Base-by-base conservation (phyloP, 2,329 filamentous ascomycete species). In the Dactylellina leptospora region DNA sequence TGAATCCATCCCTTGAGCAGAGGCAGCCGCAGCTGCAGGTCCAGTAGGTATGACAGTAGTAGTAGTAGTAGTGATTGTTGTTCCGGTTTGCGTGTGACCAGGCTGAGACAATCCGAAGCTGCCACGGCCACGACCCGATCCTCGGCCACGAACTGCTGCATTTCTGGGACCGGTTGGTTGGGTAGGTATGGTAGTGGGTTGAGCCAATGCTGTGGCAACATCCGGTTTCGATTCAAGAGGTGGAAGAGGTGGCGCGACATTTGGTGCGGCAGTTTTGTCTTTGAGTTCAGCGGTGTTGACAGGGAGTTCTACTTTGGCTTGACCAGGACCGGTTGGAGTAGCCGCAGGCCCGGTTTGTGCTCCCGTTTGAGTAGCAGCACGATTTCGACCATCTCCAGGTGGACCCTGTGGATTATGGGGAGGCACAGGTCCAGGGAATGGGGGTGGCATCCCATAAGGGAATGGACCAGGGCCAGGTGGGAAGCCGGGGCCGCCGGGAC, bases 141-240 rank as follows among this genome's bases (percentile, higher is more conserved):
- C 69, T 44, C 61, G 51, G 13, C 61, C 69, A 18, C 69, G 42
- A 11, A 45, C 30, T 25, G 38, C 55, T 18, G 36, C 33, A 48
- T 73, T 66, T 53, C 61, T 55, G 28, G 54, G 61, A n/a, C 69
- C 60, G 13, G 54, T 66, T 20, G 69, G 60, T 25, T 73, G 69
- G 22, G 47, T 55, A 25, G 45, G 54, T 5, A 20, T 18, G 4
- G 16, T 18, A 2, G 69, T 53, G 3, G 69, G 69, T 22, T 64
- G 60, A 10, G 69, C 33, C 28, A 73, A 51, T 54, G 69, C 59
- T 4, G 69, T 66, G 23, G 69, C 53, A 33, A 66, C 54, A 23
- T 73, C 69, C 23, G 69, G 69, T 42, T 73, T 73, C 23, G 60
- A 73, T 28, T 73, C 69, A 3, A 66, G 45, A 45, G 69, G 69